Evolutionary conservation across 2,329 filamentous ascomycete species (phyloP).

Genomic region (Aspergillus sp.): DNA sequence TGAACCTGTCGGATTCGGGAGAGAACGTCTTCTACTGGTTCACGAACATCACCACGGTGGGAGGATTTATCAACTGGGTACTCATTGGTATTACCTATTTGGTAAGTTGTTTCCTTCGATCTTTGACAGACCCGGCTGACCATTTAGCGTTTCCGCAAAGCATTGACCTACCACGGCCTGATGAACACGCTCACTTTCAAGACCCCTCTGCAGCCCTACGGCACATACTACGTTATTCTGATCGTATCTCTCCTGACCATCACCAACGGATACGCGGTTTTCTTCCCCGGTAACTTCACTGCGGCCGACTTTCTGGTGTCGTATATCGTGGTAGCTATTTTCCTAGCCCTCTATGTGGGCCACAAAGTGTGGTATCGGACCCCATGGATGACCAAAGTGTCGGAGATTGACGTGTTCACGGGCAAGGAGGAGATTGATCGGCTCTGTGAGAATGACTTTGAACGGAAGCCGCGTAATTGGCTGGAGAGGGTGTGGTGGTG

Average conservation of each 20-base stretch:
- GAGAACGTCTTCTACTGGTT: conserved; percentile 46
- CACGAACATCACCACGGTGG: conserved; percentile 43
- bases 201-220: conserved; percentile 55
- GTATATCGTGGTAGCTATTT: conserved; percentile 59
- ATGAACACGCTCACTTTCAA: conserved; percentile 53
- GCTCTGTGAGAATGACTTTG: conserved; percentile 45
- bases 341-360: conserved; percentile 44
- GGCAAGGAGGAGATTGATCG: conserved; percentile 51
- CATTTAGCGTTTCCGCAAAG: conserved; percentile 56
- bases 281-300: conserved; percentile 51
- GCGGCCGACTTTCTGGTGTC: conserved; percentile 54
- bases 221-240: conserved; percentile 53
- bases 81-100: conserved; percentile 49
- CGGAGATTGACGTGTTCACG: conserved; percentile 48
- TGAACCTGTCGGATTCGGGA: conserved; percentile 40
- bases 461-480: conserved; percentile 44
- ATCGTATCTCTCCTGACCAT: conserved; percentile 54
- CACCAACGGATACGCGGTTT: conserved; percentile 60
- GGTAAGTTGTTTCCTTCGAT: conserved; percentile 35
- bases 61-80: conserved; percentile 44
- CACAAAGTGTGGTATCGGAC: conserved; percentile 39
- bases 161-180: conserved; percentile 52
- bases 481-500: conserved; percentile 51
- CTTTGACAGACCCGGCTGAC: neutral
- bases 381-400: conserved; percentile 34